Conservation (phyloP, 768 basidiomycete species). For the Mycena crocata region DNA sequence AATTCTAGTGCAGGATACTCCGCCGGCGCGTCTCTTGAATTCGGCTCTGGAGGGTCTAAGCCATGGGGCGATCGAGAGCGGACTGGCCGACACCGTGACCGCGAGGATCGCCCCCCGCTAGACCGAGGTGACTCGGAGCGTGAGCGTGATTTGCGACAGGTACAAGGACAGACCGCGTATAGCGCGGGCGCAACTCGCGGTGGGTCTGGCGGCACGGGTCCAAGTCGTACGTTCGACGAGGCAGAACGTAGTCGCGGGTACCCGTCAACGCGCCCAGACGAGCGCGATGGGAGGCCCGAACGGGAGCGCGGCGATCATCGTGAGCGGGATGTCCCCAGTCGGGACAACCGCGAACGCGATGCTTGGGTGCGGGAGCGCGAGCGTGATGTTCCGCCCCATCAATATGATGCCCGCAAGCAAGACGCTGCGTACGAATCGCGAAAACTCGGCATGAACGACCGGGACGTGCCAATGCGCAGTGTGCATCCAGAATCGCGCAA, state of each 20-base stretch:
- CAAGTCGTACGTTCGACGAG: too few relatives aligned
- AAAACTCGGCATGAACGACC: background rate
- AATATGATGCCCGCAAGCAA: background rate
- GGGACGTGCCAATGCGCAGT: constrained; percentile 1
- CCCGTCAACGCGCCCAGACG: background rate
- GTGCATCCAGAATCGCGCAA: background rate
- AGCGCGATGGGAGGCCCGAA: constrained; percentile 18
- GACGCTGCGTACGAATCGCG: background rate
- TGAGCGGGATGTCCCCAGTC: constrained; percentile 1
- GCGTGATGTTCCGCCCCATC: constrained; percentile 19
- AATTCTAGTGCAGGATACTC: constrained; percentile 14
- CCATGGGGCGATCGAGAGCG: constrained; percentile 14
- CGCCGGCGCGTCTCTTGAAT: too few relatives aligned
- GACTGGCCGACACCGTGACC: background rate
- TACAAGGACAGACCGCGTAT: too few relatives aligned
- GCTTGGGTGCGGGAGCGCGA: constrained; percentile 9
- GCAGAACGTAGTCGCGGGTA: background rate
- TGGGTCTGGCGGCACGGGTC: background rate
- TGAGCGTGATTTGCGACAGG: background rate
- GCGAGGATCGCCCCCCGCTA: too few relatives aligned
- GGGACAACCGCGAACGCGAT: background rate
- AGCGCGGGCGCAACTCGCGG: background rate
- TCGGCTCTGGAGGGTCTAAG: too few relatives aligned
- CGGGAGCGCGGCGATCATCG: constrained; percentile 17
- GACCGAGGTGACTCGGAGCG: constrained; percentile 21